Conservation (phyloP, 2,329 filamentous ascomycete species). For the Epichloe glyceriae region DNA sequence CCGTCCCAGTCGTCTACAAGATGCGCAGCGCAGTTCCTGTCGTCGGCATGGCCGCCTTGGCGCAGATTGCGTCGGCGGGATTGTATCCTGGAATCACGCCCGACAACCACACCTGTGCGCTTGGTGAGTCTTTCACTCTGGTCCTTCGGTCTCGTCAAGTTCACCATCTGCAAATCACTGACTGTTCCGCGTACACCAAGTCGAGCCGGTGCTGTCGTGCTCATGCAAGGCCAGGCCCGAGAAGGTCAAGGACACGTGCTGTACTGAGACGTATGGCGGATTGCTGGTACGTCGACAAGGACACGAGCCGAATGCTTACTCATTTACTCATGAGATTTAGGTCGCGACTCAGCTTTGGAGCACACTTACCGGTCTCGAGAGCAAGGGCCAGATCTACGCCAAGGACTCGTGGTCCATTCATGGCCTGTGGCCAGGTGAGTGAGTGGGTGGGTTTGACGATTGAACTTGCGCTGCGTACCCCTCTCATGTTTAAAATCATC, state of each 20-base stretch:
- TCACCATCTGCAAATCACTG: too few relatives aligned
- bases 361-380: conserved; percentile 48
- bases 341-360: conserved; percentile 53
- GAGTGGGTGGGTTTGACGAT: background rate
- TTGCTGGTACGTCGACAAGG: conserved; percentile 28
- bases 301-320: too few relatives aligned
- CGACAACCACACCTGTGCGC: conserved; percentile 43
- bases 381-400: conserved; percentile 44
- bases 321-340: conserved; percentile 7
- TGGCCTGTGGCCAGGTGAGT: conserved; percentile 39
- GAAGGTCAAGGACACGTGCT: conserved; percentile 44
- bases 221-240: conserved; percentile 28
- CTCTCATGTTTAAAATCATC: too few relatives aligned
- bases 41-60: background rate
- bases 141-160: too few relatives aligned
- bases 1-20: background rate
- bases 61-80: background rate
- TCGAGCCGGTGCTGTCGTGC: conserved; percentile 31
- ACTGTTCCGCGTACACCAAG: background rate
- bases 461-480: too few relatives aligned
- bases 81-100: conserved; percentile 23
- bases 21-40: background rate
- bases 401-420: conserved; percentile 45
- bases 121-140: conserved; percentile 21
- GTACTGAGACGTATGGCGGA: conserved; percentile 51